These are phyloP conservation scores for Teunomyces funiuensis DNA, from an alignment of 805 yeast species.

Conservation along the genomic window DNA sequence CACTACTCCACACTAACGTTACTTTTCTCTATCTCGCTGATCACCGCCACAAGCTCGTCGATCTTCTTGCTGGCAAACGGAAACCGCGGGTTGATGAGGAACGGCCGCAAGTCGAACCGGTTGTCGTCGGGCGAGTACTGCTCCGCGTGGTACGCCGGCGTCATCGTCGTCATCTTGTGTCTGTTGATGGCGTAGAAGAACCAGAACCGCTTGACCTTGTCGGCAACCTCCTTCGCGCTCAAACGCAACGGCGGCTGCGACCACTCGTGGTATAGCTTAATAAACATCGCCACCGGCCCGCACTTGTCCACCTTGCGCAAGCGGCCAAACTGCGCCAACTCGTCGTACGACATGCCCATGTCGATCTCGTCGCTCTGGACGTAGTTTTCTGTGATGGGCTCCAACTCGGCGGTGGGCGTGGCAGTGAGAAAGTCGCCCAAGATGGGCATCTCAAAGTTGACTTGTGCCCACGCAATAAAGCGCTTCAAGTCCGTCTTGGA, in stretches of 20 bases:
- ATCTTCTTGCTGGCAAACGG: constrained; percentile 89
- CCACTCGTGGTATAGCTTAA: constrained; percentile 91
- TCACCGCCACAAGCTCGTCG: constrained; percentile 67
- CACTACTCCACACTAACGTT: constrained; percentile 48
- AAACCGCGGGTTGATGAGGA: constrained; percentile 85
- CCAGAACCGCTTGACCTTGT: constrained; percentile 88
- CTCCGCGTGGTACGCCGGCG: constrained; percentile 97
- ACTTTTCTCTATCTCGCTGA: constrained; percentile 42
- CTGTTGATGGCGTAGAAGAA: constrained; percentile 93
- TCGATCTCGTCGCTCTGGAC: constrained; percentile 96
- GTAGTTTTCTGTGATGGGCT: constrained; percentile 88
- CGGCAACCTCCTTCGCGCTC: constrained; percentile 83
- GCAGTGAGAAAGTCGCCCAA: constrained; percentile 80
- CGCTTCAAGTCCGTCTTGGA: constrained; percentile 89
- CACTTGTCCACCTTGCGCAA: constrained; percentile 89
- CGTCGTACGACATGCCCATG: constrained; percentile 98
- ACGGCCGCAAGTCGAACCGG: constrained; percentile 94
- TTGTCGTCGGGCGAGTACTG: constrained; percentile 98
- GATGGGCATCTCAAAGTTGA: constrained; percentile 71
- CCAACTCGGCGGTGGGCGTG: constrained; percentile 96
- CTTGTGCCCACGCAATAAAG: constrained; percentile 79
- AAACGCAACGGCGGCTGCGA: constrained; percentile 62
- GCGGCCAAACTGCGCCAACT: constrained; percentile 85
- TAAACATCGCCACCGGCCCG: constrained; percentile 95
- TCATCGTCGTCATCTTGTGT: constrained; percentile 95